Evolutionary conservation across 2,329 filamentous ascomycete species (phyloP).

Genomic region (Paracoccidioides lutzii): DNA sequence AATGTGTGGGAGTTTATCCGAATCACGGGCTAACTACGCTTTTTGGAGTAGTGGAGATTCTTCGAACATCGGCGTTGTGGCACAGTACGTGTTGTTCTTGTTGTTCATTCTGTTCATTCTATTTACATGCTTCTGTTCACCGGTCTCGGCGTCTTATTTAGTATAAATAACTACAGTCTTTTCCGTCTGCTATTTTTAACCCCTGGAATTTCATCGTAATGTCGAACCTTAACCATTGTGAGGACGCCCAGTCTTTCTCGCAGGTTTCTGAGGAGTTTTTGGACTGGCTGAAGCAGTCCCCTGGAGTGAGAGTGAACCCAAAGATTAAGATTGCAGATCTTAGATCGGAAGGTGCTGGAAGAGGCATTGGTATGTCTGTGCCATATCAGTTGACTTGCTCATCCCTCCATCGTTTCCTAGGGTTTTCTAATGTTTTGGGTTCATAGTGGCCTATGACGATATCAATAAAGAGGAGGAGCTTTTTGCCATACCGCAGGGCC

Average conservation of each 20-base stretch:
- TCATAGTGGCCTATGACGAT: conserved; percentile 53
- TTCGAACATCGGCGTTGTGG: conserved; percentile 8
- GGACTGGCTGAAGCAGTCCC: conserved; percentile 41
- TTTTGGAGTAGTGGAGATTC: conserved; percentile 6
- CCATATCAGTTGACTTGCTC: conserved; percentile 7
- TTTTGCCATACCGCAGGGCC: conserved; percentile 62
- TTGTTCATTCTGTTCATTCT: conserved; percentile 6
- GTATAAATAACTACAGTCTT: background rate
- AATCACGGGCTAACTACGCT: conserved; percentile 13
- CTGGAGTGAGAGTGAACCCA: conserved; percentile 42
- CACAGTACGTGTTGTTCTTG: background rate
- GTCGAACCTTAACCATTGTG: conserved; percentile 25
- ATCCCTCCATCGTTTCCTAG: conserved; percentile 8
- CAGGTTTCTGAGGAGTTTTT: conserved; percentile 40
- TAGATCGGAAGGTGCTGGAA: conserved; percentile 42
- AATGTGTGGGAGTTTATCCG: conserved; percentile 17
- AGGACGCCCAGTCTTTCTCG: conserved; percentile 29
- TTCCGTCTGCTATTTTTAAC: background rate
- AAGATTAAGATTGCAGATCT: conserved; percentile 49
- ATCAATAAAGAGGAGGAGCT: conserved; percentile 63
- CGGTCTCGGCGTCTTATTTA: background rate
- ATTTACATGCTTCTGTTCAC: background rate
- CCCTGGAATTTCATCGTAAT: conserved; percentile 14
- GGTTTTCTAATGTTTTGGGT: conserved; percentile 10
- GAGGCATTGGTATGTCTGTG: conserved; percentile 47